Base-by-base conservation (phyloP, 768 basidiomycete species). In the Mycena rosella region DNA sequence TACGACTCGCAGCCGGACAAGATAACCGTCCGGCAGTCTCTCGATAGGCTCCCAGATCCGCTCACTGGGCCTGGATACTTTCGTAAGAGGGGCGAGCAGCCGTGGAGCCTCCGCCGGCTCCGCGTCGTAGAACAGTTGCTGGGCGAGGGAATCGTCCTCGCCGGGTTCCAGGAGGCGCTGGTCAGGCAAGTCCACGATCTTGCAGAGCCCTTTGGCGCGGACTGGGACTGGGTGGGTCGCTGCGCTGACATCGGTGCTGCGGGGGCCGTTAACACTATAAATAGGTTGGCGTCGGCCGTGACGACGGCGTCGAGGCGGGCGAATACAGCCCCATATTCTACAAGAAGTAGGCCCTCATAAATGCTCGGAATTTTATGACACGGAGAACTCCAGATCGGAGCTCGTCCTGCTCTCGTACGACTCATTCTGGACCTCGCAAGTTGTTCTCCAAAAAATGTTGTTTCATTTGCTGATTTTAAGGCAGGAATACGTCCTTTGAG, bases 291-390 rank as follows among this genome's bases (percentile, higher is more conserved):
- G 87, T 89, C 0, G 89, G 89, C 0, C 80, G 90, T 20, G 84
- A 89, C 60, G 87, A 91, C 70, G 89, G 89, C 6, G 75, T 76
- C 13, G 67, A 75, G 11, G 82, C 79, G 0, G 89, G 90, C 30
- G 90, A 91, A 75, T 90, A 87, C 74, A 83, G 82, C 68, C 87
- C 89, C 0, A 87, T 90, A 62, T 90, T 89, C 75, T 91, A 82
- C 78, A 84, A 86, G 68, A 84, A 78, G 83, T 83, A 63, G n/a
- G 71, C n/a, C n/a, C n/a, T n/a, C n/a, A n/a, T n/a, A 53, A 3
- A 17, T 38, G 42, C 38, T 54, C 49, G 40, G 36, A 57, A 34
- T 26, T 20, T 40, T n/a, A n/a, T n/a, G n/a, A n/a, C n/a, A n/a
- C n/a, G n/a, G n/a, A n/a, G n/a, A 9, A 60, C 24, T 17, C 14